phyloP scores from a whole-genome alignment of 495 filamentous ascomycete genomes.

The Penicillium parvum region DNA sequence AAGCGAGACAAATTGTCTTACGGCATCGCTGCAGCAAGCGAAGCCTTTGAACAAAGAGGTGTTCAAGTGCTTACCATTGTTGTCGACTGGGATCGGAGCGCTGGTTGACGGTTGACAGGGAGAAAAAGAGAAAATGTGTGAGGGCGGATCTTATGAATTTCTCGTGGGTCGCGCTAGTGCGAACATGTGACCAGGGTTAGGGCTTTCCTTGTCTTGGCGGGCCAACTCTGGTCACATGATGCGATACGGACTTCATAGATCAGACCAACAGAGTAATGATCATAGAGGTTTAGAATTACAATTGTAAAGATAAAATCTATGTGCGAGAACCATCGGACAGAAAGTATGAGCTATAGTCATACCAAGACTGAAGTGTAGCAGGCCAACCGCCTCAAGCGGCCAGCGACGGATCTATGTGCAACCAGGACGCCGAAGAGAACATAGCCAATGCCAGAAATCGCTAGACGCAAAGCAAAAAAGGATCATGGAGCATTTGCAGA shows the following conservation, averaged over 20 bases:
- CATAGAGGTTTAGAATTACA: too few relatives aligned
- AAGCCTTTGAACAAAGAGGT: conserved; percentile 31
- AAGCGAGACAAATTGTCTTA: conserved; percentile 31
- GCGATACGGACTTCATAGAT: too few relatives aligned
- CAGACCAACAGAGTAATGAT: too few relatives aligned
- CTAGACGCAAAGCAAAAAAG: conserved; percentile 1
- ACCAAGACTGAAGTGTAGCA: too few relatives aligned
- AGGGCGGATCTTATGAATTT: conserved; percentile 25
- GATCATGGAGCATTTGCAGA: too few relatives aligned
- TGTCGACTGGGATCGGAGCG: conserved; percentile 47
- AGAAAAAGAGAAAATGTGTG: conserved; percentile 23
- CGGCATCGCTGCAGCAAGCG: conserved; percentile 36
- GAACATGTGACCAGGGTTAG: conserved; percentile 29
- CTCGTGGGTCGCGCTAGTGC: conserved; percentile 39
- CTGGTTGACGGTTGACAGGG: conserved; percentile 42
- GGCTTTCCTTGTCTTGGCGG: too few relatives aligned
- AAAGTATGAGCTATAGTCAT: too few relatives aligned
- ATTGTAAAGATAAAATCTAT: too few relatives aligned
- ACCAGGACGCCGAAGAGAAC: conserved; percentile 1
- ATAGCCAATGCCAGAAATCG: background rate
- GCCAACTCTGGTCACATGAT: background rate
- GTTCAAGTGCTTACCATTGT: conserved; percentile 47
- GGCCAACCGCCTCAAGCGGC: too few relatives aligned
- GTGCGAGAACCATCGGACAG: too few relatives aligned
- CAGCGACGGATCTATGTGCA: conserved; percentile 9